phyloP scores from a whole-genome alignment of 192 early-diverging fungal species.

The Podila epicladia region DNA sequence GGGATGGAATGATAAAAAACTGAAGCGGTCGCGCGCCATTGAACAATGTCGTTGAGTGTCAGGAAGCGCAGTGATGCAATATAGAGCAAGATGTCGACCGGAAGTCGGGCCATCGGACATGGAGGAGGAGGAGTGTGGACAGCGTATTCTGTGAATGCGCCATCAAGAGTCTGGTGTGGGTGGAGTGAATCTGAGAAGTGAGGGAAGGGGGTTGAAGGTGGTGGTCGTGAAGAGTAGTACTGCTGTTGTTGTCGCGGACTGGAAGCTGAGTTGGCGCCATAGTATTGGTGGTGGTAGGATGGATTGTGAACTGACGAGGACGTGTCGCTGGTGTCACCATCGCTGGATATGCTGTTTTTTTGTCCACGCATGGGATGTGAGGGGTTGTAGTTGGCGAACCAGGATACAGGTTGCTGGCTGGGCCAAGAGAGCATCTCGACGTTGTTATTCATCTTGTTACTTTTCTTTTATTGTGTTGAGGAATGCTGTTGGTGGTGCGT shows the following conservation, averaged over 20 bases:
- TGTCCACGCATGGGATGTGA: neutral
- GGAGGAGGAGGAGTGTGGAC: neutral
- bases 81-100: constrained; percentile 42
- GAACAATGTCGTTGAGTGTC: constrained; percentile 36
- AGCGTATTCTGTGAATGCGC: neutral
- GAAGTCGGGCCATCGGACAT: constrained; percentile 24
- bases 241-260: neutral
- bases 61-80: constrained; percentile 39
- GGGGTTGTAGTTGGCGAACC: neutral
- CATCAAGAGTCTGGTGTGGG: neutral
- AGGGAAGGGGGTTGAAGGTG: neutral
- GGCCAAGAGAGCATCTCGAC: constrained; percentile 1
- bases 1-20: constrained; percentile 40
- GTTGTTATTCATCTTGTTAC: neutral
- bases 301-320: neutral
- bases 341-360: neutral
- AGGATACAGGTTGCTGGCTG: neutral
- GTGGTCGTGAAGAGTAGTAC: neutral
- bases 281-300: neutral
- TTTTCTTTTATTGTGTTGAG: neutral
- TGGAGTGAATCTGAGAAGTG: neutral
- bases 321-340: neutral
- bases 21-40: constrained; percentile 39
- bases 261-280: neutral
- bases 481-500: neutral